Base-by-base conservation (phyloP, 352 stramenopile species). In the Peronospora tabacina region DNA sequence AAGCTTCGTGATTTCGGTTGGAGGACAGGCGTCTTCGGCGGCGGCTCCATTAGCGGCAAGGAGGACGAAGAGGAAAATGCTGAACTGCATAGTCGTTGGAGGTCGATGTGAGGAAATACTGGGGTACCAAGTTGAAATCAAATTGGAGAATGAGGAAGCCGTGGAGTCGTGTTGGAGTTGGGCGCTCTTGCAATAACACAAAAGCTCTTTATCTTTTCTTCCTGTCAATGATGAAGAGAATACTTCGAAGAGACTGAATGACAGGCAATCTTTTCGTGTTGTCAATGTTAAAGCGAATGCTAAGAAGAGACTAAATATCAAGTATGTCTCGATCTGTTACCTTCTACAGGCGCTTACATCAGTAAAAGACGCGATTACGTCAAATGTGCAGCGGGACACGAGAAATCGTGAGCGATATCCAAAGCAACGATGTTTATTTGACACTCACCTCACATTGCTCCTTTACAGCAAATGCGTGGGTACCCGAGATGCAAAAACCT, bases 141-240 rank as follows among this genome's bases (percentile, higher is more conserved):
- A 63, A 60, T 58, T 68, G 59, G 33, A 61, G 44, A 68, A 53
- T 68, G 59, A 64, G 28, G 37, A 35, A 26, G 15, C 3, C 5
- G 34, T 35, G 16, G 40, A 46, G 16, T 34, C 36, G 13, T 56
- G 33, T 33, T 15, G 36, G 24, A 22, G 37, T 40, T 40, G 40
- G 45, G n/a, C 8, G 2, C 7, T 41, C 33, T 41, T 39, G n/a
- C 46, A 30, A 52, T 30, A 57, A 36, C 30, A 35, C 30, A 32
- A 15, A 28, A 20, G 10, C 7, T 13, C 17, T 11, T 13, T 41
- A 8, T 15, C 42, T 35, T 47, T 28, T 58, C 43, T 46, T 32
- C 38, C 16, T 41, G 22, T 35, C 43, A 38, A 16, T n/a, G 8
- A 20, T 36, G 35, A 30, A 45, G 15, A 46, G 41, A 52, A 46